Evolutionary conservation across 73 alveolate species (phyloP), one percentile per base, ranked within the genome.

Genomic region (Paramecium sexaurelia): DNA sequence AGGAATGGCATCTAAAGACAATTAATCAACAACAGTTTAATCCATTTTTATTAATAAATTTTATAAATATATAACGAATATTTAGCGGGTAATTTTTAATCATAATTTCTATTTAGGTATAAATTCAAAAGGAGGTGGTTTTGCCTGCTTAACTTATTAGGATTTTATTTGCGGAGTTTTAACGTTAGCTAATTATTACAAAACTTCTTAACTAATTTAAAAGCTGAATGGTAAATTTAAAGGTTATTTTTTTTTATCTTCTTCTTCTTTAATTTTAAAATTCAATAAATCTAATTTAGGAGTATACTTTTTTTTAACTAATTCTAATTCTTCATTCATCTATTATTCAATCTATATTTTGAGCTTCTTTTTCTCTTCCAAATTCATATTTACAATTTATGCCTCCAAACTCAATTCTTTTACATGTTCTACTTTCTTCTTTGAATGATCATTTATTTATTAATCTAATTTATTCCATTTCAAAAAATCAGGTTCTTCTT

Each of bases 41-140:
- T 61, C 83, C 83, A 61, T 61, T 61, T 61, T 61, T 61, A 61
- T 3, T 61, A 61, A 61, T 61, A 61, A 61, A 61, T 61, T 61
- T 61, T 61, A 61, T 51, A 47, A n/a, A n/a, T 13, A 51, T 61
- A 61, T 61, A 61, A 61, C 83, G 83, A 61, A 61, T 61, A 61
- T 61, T 61, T 61, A 61, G 83, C 83, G 83, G 67, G 67, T 32
- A 61, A 10, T 56, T 29, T 61, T 61, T 61, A 61, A 61, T 61
- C 83, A 61, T 29, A 71, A 33, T 37, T 71, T 71, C 56, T 71
- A 37, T 71, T 71, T 71, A 33, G 86, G 86, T 35, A 71, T 71
- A 40, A 71, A 71, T 36, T 71, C 86, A 61, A 61, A 61, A 13
- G 83, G 83, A 3, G 83, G 41, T 11, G 39, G 39, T 32, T 26